Evolutionary conservation across 192 early-diverging fungal genomes (phyloP), one percentile per base, ranked within the genome.

Genomic region (Phycomyces nitens): DNA sequence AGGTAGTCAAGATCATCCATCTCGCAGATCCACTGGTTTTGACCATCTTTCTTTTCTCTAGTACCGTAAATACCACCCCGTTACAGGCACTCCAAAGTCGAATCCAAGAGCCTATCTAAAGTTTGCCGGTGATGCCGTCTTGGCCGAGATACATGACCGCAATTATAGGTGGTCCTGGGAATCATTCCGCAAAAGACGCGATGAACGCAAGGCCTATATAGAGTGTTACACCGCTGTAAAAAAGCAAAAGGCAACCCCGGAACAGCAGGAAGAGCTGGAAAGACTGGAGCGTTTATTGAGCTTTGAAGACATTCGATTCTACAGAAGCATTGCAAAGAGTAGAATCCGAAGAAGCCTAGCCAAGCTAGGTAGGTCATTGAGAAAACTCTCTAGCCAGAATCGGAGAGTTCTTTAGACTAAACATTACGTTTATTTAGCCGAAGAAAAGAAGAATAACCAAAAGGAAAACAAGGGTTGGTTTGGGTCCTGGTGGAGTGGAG

Each of bases 281-380:
- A 68, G 75, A 40, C 63, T 93, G 26, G 89, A 93, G 60, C 66
- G 78, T 27, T 74, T 73, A 41, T 81, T 93, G 1, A 82, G 83
- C 0, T 92, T 83, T 72, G 83, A 92, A 44, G 93, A 94, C 68
- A 89, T 94, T 59, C 78, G 86, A 53, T 79, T 85, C 52, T 93
- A 91, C 59, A 72, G 90, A 12, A 80, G 82, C 7, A 77, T 85
- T 26, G 87, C 89, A 0, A 82, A 84, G 49, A 75, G 81, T 27
- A 73, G 80, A 52, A 66, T 92, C 34, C 72, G 84, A 39, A 86
- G 83, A 70, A 83, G 88, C 58, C 76, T 78, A 65, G 76, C 82
- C 26, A 34, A 74, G 44, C 77, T 87, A 24, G 56, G 66, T 69
- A 68, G 60, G 27, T 47, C 9, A 0, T 18, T 14, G 14, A 57